Base-by-base conservation (phyloP, 768 basidiomycete genomes). In the Clitopilus passeckerianus region DNA sequence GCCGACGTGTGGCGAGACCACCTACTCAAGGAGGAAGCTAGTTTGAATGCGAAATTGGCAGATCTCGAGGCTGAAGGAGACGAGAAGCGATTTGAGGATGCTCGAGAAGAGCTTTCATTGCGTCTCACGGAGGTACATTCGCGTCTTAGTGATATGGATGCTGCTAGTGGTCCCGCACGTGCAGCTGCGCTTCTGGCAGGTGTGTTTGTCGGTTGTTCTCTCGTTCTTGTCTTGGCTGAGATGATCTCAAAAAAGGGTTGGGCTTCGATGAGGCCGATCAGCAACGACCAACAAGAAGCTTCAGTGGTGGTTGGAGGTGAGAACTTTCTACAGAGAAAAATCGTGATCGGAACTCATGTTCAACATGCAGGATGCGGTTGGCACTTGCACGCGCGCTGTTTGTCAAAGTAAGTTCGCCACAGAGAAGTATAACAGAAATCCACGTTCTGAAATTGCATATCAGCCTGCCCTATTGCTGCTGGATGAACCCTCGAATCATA, bases 1-100 rank as follows among this genome's bases (percentile, higher is more conserved):
- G 97, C 97, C n/a, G 97, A 99, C 69, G 97, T 99, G 33, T 98
- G 97, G 94, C 82, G 96, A 70, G 95, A 96, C 67, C 90, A 93
- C 63, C 79, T 98, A 16, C 74, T 97, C 54, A 89, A 86, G 58
- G 94, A 99, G 68, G 95, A 98, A 72, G 74, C 74, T 0, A 73
- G 79, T 20, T 77, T 98, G 50, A 95, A 95, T 66, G 81, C 81
- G 0, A 82, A 84, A 61, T 81, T 98, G 1, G 73, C 83, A 0
- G 84, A 81, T 60, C 79, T 96, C 12, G 94, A 97, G 60, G 71
- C 72, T 22, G 85, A 90, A 65, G 81, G 84, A 5, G 90, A 91
- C 61, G 91, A 91, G 54, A 90, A 89, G 63, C 82, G 87, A 15
- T 86, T 91, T 37, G 91, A 89, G 65, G 92, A 92, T 66, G 87